Evolutionary conservation across 257 asterid genomes (phyloP).

Genomic region (Nicotiana tabacum): DNA sequence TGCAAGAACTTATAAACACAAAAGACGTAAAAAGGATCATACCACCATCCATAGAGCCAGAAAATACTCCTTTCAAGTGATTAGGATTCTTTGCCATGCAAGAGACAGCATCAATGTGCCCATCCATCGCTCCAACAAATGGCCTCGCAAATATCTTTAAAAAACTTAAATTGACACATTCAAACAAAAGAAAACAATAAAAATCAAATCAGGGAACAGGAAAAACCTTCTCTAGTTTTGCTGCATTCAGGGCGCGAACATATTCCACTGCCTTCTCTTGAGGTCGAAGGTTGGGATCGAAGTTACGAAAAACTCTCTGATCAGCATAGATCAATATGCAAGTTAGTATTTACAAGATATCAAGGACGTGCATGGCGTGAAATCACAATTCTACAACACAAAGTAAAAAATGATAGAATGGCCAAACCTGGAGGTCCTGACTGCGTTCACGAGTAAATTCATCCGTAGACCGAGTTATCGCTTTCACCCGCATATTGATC

Average conservation of each 20-base stretch:
- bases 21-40: background rate
- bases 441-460: constrained; percentile 96
- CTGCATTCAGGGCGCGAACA: constrained; percentile 91
- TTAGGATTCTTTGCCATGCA: constrained; percentile 86
- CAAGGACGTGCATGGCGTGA: background rate
- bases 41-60: constrained; percentile 99
- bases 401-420: background rate
- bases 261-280: constrained; percentile 90
- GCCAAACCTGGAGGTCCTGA: constrained; percentile 83
- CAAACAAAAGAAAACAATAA: background rate
- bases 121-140: constrained; percentile 93
- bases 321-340: background rate
- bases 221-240: constrained; percentile 80
- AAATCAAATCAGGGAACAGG: background rate
- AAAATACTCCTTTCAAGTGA: constrained; percentile 75
- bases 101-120: constrained; percentile 80
- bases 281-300: constrained; percentile 70
- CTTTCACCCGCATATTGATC: constrained; percentile 64
- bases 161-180: background rate
- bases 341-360: background rate
- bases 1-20: background rate
- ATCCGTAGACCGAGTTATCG: constrained; percentile 74
- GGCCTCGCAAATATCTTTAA: constrained; percentile 80
- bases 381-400: background rate
- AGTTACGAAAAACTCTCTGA: constrained; percentile 84